These are phyloP conservation scores for Mitragyna speciosa DNA, from an alignment of 257 asterid genomes.

Conservation along the genomic window DNA sequence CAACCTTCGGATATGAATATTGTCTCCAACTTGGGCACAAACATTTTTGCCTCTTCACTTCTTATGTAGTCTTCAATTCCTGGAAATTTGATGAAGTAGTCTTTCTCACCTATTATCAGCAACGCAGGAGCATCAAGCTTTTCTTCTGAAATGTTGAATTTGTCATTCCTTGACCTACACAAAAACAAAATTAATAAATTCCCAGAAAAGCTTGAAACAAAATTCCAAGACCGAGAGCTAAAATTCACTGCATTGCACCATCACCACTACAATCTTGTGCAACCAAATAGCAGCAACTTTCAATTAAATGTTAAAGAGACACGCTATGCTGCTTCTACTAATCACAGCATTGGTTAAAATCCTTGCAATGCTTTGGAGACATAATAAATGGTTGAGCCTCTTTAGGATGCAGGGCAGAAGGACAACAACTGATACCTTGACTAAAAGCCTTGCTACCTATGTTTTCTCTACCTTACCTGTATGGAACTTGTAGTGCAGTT, in stretches of 20 bases:
- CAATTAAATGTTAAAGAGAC: no score
- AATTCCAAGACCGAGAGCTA: neutral
- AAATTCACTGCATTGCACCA: no score
- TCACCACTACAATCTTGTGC: no score
- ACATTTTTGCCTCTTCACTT: conserved; percentile 37
- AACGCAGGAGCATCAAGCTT: conserved; percentile 41
- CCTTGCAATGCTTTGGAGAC: no score
- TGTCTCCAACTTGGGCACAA: conserved; percentile 42
- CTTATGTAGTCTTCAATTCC: conserved; percentile 33
- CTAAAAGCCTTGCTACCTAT: no score
- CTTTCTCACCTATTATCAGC: conserved; percentile 56
- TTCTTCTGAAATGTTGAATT: conserved; percentile 25
- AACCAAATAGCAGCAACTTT: no score
- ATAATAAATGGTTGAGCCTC: no score
- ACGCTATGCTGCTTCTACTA: no score
- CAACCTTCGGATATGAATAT: conserved; percentile 50
- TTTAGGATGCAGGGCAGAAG: no score
- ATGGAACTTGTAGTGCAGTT: conserved; percentile 61
- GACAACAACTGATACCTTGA: no score
- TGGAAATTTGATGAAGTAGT: conserved; percentile 53
- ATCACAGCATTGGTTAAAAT: no score
- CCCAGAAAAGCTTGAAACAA: neutral
- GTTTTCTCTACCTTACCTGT: conserved; percentile 39
- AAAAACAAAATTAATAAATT: neutral
- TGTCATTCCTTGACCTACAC: conserved; percentile 38